phyloP scores from a whole-genome alignment of 768 basidiomycete species.

The Crassisporium funariophilum region DNA sequence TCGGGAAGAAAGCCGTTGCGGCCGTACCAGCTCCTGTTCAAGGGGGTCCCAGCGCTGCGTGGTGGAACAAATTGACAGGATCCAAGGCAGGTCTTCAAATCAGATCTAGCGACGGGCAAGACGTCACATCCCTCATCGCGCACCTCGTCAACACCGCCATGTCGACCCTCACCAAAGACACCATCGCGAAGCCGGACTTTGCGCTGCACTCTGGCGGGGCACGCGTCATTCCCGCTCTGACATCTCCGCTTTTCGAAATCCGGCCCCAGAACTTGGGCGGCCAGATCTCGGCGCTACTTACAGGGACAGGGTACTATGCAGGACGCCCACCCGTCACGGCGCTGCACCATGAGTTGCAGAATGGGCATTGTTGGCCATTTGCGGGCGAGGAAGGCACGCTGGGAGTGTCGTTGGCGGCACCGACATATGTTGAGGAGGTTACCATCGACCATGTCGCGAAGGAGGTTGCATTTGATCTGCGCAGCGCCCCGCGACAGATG shows the following conservation, averaged over 20 bases:
- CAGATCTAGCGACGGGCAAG: slow-evolving; percentile 76
- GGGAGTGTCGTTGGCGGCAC: slow-evolving; percentile 77
- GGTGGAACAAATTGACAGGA: slow-evolving; percentile 71
- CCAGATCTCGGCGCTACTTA: slow-evolving; percentile 55
- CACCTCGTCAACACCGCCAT: slow-evolving; percentile 80
- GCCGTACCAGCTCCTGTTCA: slow-evolving; percentile 25
- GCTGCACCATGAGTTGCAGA: slow-evolving; percentile 81
- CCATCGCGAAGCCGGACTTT: slow-evolving; percentile 80
- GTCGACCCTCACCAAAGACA: slow-evolving; percentile 68
- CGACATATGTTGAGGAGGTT: slow-evolving; percentile 72
- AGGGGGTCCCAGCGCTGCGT: slow-evolving; percentile 44
- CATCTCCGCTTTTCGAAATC: slow-evolving; percentile 76
- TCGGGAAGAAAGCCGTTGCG: slow-evolving; percentile 48
- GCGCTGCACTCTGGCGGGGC: slow-evolving; percentile 86
- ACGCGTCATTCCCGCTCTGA: slow-evolving; percentile 77
- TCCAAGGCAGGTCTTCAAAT: slow-evolving; percentile 57
- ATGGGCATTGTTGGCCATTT: slow-evolving; percentile 95
- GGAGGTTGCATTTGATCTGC: slow-evolving; percentile 81
- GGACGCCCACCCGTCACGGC: slow-evolving; percentile 87
- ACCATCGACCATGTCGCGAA: slow-evolving; percentile 88
- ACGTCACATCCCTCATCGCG: slow-evolving; percentile 65
- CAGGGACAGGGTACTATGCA: slow-evolving; percentile 60
- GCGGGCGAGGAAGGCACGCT: slow-evolving; percentile 75
- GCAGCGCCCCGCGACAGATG: slow-evolving; percentile 82
- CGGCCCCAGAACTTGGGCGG: slow-evolving; percentile 50